Evolutionary conservation across 2,329 filamentous ascomycete genomes (phyloP), one percentile per base, ranked within the genome.

Genomic region (Fusarium anguioides): DNA sequence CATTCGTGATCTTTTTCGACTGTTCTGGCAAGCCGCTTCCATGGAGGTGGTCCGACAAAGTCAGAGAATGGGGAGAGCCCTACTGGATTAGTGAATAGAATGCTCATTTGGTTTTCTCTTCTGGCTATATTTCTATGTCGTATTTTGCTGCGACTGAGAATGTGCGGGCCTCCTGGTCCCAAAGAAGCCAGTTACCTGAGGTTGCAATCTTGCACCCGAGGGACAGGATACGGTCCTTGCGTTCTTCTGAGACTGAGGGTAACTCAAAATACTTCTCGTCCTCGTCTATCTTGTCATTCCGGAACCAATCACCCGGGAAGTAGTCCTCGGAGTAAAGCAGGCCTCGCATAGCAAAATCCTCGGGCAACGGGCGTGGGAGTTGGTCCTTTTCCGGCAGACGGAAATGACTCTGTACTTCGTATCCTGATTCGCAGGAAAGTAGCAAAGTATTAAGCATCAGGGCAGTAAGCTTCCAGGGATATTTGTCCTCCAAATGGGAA

Each of bases 301-400:
- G 68, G 70, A 92, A 92, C 86, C 86, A 91, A 1, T 81, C 78
- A 0, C 76, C 55, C 0, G 89, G 88, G 51, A 86, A 89, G 55
- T 89, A 89, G 12, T 81, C 80, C 4, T 87, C 81, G 0, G 83
- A 80, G 80, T 87, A 92, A 3, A 88, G 74, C 3, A 91, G 78
- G 0, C 91, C 91, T 2, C 89, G 82, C 54, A 92, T 83, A 0
- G 86, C 82, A 66, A 87, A 92, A 61, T 94, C 91, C 46, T 93
- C 91, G 0, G 89, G 89, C 0, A 93, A 74, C 0, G 90, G 89
- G 1, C 83, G 80, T 2, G 81, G 81, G 0, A 81, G 74, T 3
- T 77, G 76, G 27, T 81, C 76, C 36, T 79, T 79, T 3, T 80
- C 80, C 4, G 79, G 78, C 2, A 77, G 72, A 0, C 86, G 85